Evolutionary conservation across 2,329 filamentous ascomycete genomes (phyloP), one percentile per base, ranked within the genome.

Genomic region (Geosmithia morbida): DNA sequence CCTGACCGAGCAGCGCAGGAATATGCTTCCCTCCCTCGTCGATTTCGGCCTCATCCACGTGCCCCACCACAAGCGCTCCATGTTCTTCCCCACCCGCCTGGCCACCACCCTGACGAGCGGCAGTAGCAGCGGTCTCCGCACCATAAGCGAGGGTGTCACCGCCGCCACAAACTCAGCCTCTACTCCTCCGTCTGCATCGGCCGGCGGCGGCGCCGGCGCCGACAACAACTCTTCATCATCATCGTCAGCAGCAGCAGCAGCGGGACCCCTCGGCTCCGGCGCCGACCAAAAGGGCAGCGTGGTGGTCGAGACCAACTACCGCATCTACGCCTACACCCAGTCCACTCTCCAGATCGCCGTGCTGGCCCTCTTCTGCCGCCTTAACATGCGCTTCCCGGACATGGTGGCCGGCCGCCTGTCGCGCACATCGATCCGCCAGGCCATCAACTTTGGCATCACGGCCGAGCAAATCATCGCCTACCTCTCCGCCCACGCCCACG

Each of bases 271-370:
- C 1, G 59, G 57, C 17, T 57, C 63, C 20, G 58, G 48, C 26
- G 57, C 64, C 46, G 68, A 74, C 17, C 65, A 71, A 52, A 81
- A 81, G 57, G 89, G 89, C 52, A 92, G 87, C 68, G 87, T 98
- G 59, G 89, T 98, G 57, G 79, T 98, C 54, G 92, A 98, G 69
- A 98, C 92, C 8, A 98, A 98, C 67, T 97, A 96, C 68, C 85
- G 92, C 22, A 69, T 98, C 55, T 98, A 98, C 68, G 92, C 92
- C 30, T 98, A 98, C 68, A 97, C 94, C 7, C 83, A 85, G 33
- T 95, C 88, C 0, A 87, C 89, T 0, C 78, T 98, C 1, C 90
- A 96, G 63, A 98, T 97, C 53, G 87, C 88, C 47, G 87, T 98
- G 50, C 81, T 98, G 43, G 82, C 83, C 40, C 83, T 98, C 52